Base-by-base conservation (phyloP, 352 stramenopile genomes). In the Phytopythium litorale region DNA sequence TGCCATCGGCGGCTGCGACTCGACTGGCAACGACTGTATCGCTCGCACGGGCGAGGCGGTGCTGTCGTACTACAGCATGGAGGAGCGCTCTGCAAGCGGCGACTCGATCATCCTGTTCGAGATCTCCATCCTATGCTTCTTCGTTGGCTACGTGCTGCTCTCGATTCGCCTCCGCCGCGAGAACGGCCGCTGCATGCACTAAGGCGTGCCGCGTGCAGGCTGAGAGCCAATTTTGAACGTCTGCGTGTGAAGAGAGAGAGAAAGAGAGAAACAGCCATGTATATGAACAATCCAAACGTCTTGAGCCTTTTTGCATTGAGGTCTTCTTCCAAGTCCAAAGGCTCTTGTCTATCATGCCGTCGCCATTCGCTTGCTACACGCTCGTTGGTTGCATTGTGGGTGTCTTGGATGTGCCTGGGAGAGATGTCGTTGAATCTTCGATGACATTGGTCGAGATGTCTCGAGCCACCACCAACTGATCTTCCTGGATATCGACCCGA, bases 31-130 rank as follows among this genome's bases (percentile, higher is more conserved):
- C 35, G 67, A 57, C 8, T 89, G 77, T 59, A 68, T 78, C 40
- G 77, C 69, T 3, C 64, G 65, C 52, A 78, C 70, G 7, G 78
- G 80, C 6, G 54, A 66, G 15, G 63, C 79, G 49, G 80, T 89
- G 46, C 70, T 89, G 3, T 42, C 63, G 15, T 72, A 85, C 64
- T 79, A 88, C 70, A 80, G 66, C 53, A 78, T 83, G 69, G 60
- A 56, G 3, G 64, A 67, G 30, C 71, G 65, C 32, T 64, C 52
- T 21, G 65, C 62, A 13, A 50, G 66, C 8, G 70, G 56, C 30
- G 73, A 87, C 58, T 67, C 58, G 2, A 25, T 81, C 23, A 78
- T 87, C 13, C 50, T 87, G 60, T n/a, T 89, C 45, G 66, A 70
- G 40, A 59, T 76, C 19, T 60, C 66, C 19, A 32, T 75, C 28